Evolutionary conservation across 495 filamentous ascomycete species (phyloP).

Genomic region (Neurospora sp.): DNA sequence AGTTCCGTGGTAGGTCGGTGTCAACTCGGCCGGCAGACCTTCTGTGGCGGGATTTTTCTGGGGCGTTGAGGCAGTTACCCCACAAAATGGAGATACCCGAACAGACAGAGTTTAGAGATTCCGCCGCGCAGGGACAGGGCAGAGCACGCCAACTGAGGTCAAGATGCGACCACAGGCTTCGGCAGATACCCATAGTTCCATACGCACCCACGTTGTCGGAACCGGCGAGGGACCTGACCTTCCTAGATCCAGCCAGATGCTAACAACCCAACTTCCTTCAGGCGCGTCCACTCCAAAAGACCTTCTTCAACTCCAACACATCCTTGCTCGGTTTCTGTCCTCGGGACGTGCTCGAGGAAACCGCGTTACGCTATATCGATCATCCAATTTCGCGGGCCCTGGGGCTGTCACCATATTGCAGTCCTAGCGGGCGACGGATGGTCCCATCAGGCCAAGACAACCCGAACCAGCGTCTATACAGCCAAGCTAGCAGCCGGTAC

Average conservation of each 20-base stretch:
- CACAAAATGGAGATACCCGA: not conserved
- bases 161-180: not conserved
- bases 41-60: not conserved
- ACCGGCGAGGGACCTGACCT: not conserved
- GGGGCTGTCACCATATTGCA: not conserved
- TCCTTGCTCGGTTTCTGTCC: not conserved
- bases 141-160: not conserved
- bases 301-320: not conserved
- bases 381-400: not conserved
- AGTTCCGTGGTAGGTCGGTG: not conserved
- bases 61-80: not conserved
- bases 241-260: not conserved
- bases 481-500: not conserved
- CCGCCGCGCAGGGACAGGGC: not conserved
- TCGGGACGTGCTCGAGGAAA: not conserved
- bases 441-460: not conserved
- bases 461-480: not conserved
- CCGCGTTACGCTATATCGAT: not conserved
- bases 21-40: not conserved
- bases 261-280: not conserved
- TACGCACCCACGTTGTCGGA: not conserved
- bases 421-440: not conserved
- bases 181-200: not conserved
- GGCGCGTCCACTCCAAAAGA: not conserved
- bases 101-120: not conserved